Conservation (phyloP, 2,329 filamentous ascomycete species). For the Pseudonectria buxi region DNA sequence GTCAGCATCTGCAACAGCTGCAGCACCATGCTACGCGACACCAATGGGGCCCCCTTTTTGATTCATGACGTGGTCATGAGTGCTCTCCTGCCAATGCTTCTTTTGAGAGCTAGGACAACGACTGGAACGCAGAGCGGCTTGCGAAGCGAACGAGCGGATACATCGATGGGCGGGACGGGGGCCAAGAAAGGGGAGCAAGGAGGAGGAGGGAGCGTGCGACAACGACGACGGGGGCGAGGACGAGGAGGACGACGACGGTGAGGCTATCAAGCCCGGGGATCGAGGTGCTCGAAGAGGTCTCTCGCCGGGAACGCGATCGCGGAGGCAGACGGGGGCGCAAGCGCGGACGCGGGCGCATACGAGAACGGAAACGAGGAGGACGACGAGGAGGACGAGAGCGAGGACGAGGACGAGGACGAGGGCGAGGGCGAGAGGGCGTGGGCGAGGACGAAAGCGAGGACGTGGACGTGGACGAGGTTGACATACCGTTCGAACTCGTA, state of each 20-base stretch:
- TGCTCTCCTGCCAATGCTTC: constrained; percentile 17
- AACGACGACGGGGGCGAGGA: constrained; percentile 20
- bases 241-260: constrained; percentile 23
- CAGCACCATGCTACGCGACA: constrained; percentile 12
- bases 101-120: constrained; percentile 15
- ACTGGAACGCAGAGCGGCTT: constrained; percentile 20
- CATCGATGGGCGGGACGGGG: constrained; percentile 19
- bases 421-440: constrained; percentile 34
- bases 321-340: constrained; percentile 17
- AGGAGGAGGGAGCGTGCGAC: constrained; percentile 13
- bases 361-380: constrained; percentile 20
- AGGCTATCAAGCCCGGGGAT: constrained; percentile 19
- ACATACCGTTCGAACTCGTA: constrained; percentile 99
- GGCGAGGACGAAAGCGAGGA: constrained; percentile 26
- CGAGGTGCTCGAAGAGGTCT: constrained; percentile 17
- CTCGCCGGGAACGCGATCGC: constrained; percentile 11
- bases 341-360: constrained; percentile 10
- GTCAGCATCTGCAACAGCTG: constrained; percentile 43
- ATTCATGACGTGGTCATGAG: constrained; percentile 15
- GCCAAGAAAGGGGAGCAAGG: constrained; percentile 11
- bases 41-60: constrained; percentile 20
- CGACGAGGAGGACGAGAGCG: constrained; percentile 29
- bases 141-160: constrained; percentile 22
- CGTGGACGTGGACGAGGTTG: constrained; percentile 42
- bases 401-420: constrained; percentile 29